phyloP scores from a whole-genome alignment of 2,329 filamentous ascomycete species.

The Amylocarpus encephaloides region DNA sequence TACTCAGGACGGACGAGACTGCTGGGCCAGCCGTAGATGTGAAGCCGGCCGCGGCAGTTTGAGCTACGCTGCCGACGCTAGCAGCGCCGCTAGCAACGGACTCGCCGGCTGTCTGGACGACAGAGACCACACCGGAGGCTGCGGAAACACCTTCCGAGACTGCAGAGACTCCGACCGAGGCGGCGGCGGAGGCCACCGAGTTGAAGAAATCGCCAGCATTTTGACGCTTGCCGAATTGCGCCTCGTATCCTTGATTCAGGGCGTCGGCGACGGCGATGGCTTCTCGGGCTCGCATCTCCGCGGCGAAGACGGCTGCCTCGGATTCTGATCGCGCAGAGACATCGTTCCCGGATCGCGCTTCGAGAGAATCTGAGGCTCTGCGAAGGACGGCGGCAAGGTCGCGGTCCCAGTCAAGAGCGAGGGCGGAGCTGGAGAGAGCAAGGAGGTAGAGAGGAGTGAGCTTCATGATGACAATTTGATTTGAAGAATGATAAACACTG shows the following conservation, averaged over 20 bases:
- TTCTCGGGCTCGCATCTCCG: neutral
- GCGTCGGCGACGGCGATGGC: neutral
- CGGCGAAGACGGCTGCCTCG: neutral
- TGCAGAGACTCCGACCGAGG: neutral
- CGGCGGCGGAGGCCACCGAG: neutral
- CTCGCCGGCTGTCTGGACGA: neutral
- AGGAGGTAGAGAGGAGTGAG: neutral
- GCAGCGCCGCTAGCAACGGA: neutral
- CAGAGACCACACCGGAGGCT: neutral
- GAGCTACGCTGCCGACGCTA: neutral
- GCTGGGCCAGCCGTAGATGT: neutral
- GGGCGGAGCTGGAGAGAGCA: neutral
- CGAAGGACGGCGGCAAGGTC: neutral
- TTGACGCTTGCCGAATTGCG: neutral
- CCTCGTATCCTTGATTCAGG: neutral
- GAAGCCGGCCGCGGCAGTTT: neutral
- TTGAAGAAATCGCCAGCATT: neutral
- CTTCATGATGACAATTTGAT: neutral
- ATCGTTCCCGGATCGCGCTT: neutral
- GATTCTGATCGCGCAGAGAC: neutral
- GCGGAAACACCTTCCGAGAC: neutral
- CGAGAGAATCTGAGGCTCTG: neutral
- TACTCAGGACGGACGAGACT: no score
- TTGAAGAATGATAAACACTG: no score
- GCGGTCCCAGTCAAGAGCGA: neutral